Base-by-base conservation (phyloP, 176 grass and related monocot species). In the Musa schizocarpa region DNA sequence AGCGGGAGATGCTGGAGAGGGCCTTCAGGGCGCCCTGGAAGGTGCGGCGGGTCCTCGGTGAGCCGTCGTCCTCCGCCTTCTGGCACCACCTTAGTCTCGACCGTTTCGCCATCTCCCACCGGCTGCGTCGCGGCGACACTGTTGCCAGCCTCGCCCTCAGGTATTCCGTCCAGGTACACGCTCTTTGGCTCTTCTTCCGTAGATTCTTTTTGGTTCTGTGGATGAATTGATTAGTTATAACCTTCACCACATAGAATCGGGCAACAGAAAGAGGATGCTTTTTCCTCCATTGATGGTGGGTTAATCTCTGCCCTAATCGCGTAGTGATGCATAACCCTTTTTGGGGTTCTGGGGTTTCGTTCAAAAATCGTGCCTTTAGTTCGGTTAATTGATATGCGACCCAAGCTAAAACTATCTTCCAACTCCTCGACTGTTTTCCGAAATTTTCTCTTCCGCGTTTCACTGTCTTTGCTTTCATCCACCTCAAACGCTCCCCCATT, bases 31-130 rank as follows among this genome's bases (percentile, higher is more conserved):
- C 80, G 50, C 94, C 90, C 0, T 97, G 90, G 94, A 87, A 82
- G 54, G 90, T 97, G 13, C 72, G 61, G 9, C 83, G 81, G 55
- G 67, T 97, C 74, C 20, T 97, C 49, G 90, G 94, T 1, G 73
- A 80, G 22, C 90, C 94, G 23, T 80, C 72, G 43, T 93, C 86
- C 65, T 59, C 72, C 52, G 77, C 86, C 84, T 98, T 98, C 90
- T 98, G 90, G 94, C 79, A 86, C 49, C 57, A 51, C 53, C 77
- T 86, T 22, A 74, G 82, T n/a, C 80, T 93, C 68, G 74, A 52
- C 21, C 84, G 90, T 1, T 98, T 91, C 78, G 94, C 90, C 66
- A 86, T 93, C 53, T 93, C 94, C 49, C 94, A 93, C 73, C 34
- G 80, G 57, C 82, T 93, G 79, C 80, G 75, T 7, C 88, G 82